Conservation (phyloP, 1,284 basidiomycete genomes). For the Papiliotrema fonsecae region DNA sequence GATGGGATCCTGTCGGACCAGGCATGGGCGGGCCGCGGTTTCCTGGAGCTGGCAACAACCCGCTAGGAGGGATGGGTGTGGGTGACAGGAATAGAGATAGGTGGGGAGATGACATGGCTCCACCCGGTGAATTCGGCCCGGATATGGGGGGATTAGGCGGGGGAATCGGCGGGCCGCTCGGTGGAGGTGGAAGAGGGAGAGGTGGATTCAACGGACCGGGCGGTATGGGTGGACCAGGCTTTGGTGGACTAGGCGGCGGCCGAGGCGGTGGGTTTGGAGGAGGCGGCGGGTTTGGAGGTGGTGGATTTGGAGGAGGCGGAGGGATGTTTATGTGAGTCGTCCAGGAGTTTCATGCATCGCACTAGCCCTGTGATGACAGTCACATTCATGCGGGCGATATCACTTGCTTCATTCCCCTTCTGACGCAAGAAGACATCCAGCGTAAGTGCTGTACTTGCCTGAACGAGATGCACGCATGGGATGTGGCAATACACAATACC, state of each 20-base stretch:
- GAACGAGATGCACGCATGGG: too few relatives aligned
- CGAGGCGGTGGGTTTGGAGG: slow-evolving; percentile 18
- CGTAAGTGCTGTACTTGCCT: too few relatives aligned
- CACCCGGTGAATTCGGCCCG: slow-evolving; percentile 45
- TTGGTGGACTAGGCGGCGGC: slow-evolving; percentile 12
- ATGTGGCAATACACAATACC: too few relatives aligned
- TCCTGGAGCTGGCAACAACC: slow-evolving; percentile 33
- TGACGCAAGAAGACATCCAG: too few relatives aligned
- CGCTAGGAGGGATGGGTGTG: slow-evolving; percentile 32
- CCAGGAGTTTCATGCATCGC: neutral
- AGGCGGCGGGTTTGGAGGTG: slow-evolving; percentile 22
- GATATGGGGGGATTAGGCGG: slow-evolving; percentile 30
- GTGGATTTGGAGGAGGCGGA: slow-evolving; percentile 20
- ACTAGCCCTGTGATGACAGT: too few relatives aligned
- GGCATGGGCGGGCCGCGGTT: slow-evolving; percentile 22
- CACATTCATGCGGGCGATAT: too few relatives aligned
- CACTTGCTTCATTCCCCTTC: too few relatives aligned
- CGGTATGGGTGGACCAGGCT: slow-evolving; percentile 14
- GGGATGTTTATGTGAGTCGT: slow-evolving; percentile 20
- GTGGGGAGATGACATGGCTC: slow-evolving; percentile 46
- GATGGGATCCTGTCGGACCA: slow-evolving; percentile 55
- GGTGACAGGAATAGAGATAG: slow-evolving; percentile 37
- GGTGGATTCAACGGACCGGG: slow-evolving; percentile 12
- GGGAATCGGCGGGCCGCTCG: slow-evolving; percentile 10
- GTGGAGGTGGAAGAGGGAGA: slow-evolving; percentile 15